Conservation (phyloP, 768 basidiomycete genomes). For the Suillus subaureus region DNA sequence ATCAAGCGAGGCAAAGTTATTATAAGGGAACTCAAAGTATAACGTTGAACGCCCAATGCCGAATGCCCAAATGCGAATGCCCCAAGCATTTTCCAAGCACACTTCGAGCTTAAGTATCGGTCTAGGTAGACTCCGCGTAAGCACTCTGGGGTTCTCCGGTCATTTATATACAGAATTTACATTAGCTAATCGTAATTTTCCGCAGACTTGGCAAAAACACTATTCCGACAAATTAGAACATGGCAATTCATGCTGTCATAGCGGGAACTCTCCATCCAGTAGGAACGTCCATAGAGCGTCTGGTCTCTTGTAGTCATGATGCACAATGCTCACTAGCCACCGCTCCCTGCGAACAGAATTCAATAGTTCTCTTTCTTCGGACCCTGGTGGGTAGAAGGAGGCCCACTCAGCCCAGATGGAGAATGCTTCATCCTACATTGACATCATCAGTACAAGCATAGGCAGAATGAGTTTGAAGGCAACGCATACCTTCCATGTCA, state of each 20-base stretch:
- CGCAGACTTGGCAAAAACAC: no score
- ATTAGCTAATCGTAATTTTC: not conserved
- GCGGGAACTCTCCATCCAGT: conserved; percentile 37
- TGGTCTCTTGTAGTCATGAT: conserved; percentile 87
- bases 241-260: not conserved
- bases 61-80: not conserved
- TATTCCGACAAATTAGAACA: not conserved
- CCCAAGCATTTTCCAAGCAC: not conserved
- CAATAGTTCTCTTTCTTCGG: conserved; percentile 72
- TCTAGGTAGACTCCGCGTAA: no score
- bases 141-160: not conserved
- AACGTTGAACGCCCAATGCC: not conserved
- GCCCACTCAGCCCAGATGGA: conserved; percentile 97
- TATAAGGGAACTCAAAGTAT: not conserved
- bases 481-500: conserved; percentile 87
- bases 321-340: conserved; percentile 91
- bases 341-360: conserved; percentile 68
- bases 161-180: not conserved
- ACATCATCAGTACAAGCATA: conserved; percentile 8
- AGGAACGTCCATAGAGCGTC: conserved; percentile 87
- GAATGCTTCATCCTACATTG: conserved; percentile 87
- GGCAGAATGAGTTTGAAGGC: not conserved
- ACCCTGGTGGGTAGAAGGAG: conserved; percentile 76
- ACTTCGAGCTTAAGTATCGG: no score
- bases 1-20: not conserved